Percentiles rank a stretch among this genome's conserved stretches.
Conservation (phyloP, 2,329 filamentous ascomycete species). For the Colletotrichum euphorbiae region DNA sequence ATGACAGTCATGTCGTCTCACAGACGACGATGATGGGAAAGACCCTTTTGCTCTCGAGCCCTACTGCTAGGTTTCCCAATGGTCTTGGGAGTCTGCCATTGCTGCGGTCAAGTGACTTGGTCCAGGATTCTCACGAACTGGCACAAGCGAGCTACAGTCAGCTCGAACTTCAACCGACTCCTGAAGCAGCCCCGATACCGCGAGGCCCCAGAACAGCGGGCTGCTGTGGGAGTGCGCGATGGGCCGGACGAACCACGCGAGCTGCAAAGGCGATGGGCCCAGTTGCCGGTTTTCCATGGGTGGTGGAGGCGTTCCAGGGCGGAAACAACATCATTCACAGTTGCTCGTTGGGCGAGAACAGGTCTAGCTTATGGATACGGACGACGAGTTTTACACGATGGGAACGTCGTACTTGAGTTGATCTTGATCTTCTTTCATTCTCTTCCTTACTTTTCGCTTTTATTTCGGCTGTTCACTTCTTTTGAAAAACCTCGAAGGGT, state of each 20-base stretch:
- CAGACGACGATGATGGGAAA: neutral
- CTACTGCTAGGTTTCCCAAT: no score
- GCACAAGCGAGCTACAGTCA: neutral
- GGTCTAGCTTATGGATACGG: constrained; percentile 20
- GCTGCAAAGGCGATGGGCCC: neutral
- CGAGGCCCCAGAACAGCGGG: constrained; percentile 23
- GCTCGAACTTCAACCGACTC: neutral
- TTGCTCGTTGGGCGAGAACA: neutral
- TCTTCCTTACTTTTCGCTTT: neutral
- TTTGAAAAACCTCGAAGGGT: neutral
- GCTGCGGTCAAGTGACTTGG: constrained; percentile 4
- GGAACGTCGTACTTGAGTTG: neutral
- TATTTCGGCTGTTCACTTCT: neutral
- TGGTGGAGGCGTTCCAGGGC: constrained; percentile 28
- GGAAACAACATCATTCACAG: constrained; percentile 35
- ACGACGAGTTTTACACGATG: constrained; percentile 9
- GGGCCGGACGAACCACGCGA: constrained; percentile 33
- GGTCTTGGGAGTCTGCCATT: no score
- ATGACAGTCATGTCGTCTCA: neutral
- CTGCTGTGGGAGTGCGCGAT: constrained; percentile 16
- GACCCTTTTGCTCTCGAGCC: no score
- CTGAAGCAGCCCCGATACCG: constrained; percentile 26
- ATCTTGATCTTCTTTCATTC: neutral
- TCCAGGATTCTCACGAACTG: neutral
- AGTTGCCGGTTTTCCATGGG: constrained; percentile 25